phyloP scores from a whole-genome alignment of 176 grass and related monocot genomes.

The Olyra latifolia region DNA sequence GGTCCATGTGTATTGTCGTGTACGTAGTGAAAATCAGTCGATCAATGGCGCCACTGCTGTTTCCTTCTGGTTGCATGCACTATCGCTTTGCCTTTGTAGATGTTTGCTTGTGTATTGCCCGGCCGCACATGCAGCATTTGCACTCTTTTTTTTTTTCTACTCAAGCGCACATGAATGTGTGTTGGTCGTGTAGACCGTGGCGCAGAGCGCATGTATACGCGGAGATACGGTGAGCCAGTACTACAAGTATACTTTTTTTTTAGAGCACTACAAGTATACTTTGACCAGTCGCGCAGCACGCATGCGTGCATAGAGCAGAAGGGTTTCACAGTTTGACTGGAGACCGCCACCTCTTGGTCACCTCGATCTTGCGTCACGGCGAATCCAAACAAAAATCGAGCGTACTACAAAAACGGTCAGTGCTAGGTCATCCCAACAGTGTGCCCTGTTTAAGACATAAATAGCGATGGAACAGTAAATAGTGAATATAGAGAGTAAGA shows the following conservation, averaged over 20 bases:
- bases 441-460: too few species aligned
- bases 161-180: slow-evolving; percentile 27
- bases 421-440: too few species aligned
- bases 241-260: neutral
- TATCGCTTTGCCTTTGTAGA: too few species aligned
- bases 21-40: too few species aligned
- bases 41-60: too few species aligned
- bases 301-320: neutral
- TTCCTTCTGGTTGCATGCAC: neutral
- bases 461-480: too few species aligned
- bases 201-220: neutral
- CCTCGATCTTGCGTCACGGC: neutral
- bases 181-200: neutral
- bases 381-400: neutral
- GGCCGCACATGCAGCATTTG: slow-evolving; percentile 2
- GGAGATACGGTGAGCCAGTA: slow-evolving; percentile 31
- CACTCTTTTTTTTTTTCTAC: slow-evolving; percentile 4
- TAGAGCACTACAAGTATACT: slow-evolving; percentile 10
- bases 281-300: slow-evolving; percentile 9
- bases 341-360: neutral
- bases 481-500: too few species aligned
- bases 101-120: neutral
- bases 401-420: too few species aligned
- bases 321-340: neutral
- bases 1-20: too few species aligned